phyloP scores from a whole-genome alignment of 2,329 filamentous ascomycete species.

The Mycosphaerella sp. region DNA sequence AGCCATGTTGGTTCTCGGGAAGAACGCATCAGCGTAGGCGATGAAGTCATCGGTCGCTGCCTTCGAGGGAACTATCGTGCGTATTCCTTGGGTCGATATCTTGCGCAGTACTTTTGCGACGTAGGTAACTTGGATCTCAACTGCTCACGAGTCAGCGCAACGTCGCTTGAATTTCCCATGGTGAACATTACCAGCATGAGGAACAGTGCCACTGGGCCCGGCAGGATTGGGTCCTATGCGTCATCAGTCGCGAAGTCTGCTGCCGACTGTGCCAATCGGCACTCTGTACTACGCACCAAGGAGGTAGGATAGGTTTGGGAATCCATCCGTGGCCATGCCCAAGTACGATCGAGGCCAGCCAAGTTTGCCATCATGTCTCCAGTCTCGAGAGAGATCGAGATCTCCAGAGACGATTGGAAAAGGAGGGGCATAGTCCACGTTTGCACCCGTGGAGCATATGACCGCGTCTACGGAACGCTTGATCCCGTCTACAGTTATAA shows the following conservation, averaged over 20 bases:
- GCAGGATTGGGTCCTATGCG: slow-evolving; percentile 20
- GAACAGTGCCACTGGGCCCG: slow-evolving; percentile 18
- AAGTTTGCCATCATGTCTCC: slow-evolving; percentile 32
- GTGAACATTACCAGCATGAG: slow-evolving; percentile 39
- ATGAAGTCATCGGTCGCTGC: slow-evolving; percentile 46
- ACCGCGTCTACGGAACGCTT: slow-evolving; percentile 37
- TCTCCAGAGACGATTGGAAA: slow-evolving; percentile 28
- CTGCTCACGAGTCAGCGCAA: slow-evolving; percentile 17
- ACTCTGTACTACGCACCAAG: slow-evolving; percentile 15
- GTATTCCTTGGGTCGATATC: slow-evolving; percentile 58
- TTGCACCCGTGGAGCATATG: slow-evolving; percentile 41
- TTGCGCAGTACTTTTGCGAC: slow-evolving; percentile 63
- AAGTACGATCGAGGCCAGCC: slow-evolving; percentile 29
- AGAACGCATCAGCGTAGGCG: slow-evolving; percentile 41
- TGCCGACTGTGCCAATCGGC: background rate
- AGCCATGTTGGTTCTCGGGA: slow-evolving; percentile 48
- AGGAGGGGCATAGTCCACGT: slow-evolving; percentile 31
- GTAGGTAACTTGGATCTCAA: slow-evolving; percentile 61
- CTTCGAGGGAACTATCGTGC: slow-evolving; percentile 51
- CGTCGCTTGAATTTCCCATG: background rate
- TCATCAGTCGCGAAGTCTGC: background rate
- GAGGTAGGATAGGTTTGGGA: slow-evolving; percentile 25
- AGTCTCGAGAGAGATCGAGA: slow-evolving; percentile 28
- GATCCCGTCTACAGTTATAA: slow-evolving; percentile 38
- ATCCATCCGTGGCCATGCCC: slow-evolving; percentile 22